phyloP scores from a whole-genome alignment of 176 grass and related monocot species.

The Bonia amplexicaulis region DNA sequence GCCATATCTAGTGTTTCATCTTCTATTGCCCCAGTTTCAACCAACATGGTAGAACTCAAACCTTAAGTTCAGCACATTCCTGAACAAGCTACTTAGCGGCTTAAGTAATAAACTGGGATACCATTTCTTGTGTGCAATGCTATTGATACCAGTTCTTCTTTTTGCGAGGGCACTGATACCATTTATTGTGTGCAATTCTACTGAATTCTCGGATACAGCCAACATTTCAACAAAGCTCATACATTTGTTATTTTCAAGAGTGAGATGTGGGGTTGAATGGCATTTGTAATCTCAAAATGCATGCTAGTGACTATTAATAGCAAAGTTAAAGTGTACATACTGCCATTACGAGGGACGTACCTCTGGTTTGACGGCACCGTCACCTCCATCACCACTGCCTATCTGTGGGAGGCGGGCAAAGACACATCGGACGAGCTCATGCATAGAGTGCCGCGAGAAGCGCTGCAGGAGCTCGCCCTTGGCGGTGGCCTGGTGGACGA shows the following conservation, averaged over 20 bases:
- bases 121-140: neutral
- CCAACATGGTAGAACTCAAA: neutral
- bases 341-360: conserved; percentile 25
- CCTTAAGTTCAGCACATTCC: neutral
- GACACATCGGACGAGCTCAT: conserved; percentile 60
- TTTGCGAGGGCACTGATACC: neutral
- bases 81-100: neutral
- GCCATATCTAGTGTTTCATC: neutral
- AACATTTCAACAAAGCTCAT: neutral
- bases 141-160: neutral
- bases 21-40: neutral
- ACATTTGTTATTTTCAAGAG: neutral
- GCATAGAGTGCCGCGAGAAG: conserved; percentile 76
- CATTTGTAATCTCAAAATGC: neutral
- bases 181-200: neutral
- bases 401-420: conserved; percentile 59
- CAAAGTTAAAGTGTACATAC: neutral
- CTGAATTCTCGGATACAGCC: neutral
- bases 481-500: conserved; percentile 64
- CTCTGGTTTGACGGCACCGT: conserved; percentile 48
- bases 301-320: conserved; percentile 26
- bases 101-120: neutral
- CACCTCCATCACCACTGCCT: neutral
- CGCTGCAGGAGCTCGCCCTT: conserved; percentile 89
- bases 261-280: neutral